phyloP scores from a whole-genome alignment of 108 stramenopile genomes.

The Bacterosira constricta region DNA sequence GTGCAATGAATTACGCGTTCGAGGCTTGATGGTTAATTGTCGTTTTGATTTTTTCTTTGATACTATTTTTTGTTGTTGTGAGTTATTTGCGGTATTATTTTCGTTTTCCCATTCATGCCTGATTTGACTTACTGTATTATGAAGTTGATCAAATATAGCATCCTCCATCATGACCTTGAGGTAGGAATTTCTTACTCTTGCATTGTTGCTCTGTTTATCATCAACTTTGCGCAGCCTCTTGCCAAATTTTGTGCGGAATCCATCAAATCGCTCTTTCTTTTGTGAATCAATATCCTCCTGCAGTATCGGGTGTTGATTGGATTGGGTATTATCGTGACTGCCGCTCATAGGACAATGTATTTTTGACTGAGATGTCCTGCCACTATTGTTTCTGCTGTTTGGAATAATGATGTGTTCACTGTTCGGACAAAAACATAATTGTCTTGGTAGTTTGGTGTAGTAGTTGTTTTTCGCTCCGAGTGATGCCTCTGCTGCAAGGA shows the following conservation, averaged over 20 bases:
- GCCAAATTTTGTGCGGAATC: conserved; percentile 9
- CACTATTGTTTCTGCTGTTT: background rate
- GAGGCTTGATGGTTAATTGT: conserved; percentile 33
- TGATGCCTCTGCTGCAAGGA: too few species aligned
- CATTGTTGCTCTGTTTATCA: conserved; percentile 12
- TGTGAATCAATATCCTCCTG: background rate
- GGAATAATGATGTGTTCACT: background rate
- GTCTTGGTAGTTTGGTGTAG: too few species aligned
- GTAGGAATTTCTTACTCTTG: conserved; percentile 48
- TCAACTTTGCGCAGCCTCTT: background rate
- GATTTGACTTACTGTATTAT: conserved; percentile 14
- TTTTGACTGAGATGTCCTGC: background rate
- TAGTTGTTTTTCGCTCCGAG: too few species aligned
- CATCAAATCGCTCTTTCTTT: background rate
- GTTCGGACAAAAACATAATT: too few species aligned
- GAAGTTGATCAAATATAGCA: conserved; percentile 26
- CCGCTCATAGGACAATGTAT: background rate
- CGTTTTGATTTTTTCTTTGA: conserved; percentile 10
- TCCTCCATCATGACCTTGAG: conserved; percentile 60
- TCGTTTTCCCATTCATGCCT: conserved; percentile 13
- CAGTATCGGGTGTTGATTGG: background rate
- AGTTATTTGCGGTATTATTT: background rate
- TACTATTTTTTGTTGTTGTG: background rate
- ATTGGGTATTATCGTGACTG: background rate
- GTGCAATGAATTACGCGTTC: conserved; percentile 57